Evolutionary conservation across 164 flowering plant species (phyloP).

Genomic region (Chloranthus sessilifolius): DNA sequence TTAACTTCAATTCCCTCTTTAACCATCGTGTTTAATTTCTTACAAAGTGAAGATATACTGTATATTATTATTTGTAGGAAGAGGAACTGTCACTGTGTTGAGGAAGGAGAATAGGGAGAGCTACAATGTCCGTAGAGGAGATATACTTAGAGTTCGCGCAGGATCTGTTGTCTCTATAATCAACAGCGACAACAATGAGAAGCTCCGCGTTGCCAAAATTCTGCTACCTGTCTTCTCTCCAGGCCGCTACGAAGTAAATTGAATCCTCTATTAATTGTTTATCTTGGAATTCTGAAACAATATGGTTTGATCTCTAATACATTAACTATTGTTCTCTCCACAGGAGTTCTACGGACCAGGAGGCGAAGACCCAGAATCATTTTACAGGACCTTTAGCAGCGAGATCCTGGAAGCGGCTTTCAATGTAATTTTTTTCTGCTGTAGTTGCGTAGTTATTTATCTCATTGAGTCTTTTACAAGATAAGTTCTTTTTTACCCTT

Average conservation of each 20-base stretch:
- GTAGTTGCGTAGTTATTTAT: not conserved
- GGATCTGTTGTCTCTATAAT: constrained; percentile 11
- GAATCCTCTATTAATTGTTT: no score
- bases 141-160: constrained; percentile 14
- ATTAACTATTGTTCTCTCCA: no score
- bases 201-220: constrained; percentile 13
- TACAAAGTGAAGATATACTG: no score
- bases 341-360: constrained; percentile 48
- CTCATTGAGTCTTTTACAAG: no score
- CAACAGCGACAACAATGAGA: constrained; percentile 16
- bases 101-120: constrained; percentile 10
- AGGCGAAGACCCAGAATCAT: constrained; percentile 51
- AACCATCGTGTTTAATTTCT: no score
- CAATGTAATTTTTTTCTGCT: constrained; percentile 27
- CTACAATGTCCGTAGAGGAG: constrained; percentile 17
- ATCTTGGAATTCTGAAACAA: no score
- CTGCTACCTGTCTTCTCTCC: constrained; percentile 12
- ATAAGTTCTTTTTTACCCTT: no score
- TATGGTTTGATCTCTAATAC: no score
- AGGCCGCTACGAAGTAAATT: constrained; percentile 12
- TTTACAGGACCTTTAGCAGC: constrained; percentile 45
- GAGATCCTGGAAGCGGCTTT: constrained; percentile 60
- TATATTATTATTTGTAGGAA: no score
- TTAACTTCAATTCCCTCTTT: not conserved
- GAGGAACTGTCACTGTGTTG: constrained; percentile 10